These are phyloP conservation scores for Durotheca rogersii DNA, from an alignment of 495 filamentous ascomycete genomes.

Conservation along the genomic window DNA sequence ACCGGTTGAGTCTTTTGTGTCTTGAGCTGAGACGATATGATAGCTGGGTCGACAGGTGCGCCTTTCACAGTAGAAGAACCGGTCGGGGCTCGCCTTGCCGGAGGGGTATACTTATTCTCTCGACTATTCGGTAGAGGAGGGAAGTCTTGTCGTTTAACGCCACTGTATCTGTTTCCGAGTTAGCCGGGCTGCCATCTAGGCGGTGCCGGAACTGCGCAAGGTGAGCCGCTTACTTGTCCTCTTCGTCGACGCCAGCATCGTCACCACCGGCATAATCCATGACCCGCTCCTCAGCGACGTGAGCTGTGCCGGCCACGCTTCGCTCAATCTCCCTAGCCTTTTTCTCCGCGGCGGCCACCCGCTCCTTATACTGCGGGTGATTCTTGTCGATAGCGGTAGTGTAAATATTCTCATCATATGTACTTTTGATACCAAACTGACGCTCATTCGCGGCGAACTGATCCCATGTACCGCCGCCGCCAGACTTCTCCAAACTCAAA, in stretches of 20 bases:
- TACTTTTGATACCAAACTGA: slow-evolving; percentile 80
- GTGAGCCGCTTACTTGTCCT: slow-evolving; percentile 93
- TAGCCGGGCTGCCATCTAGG: slow-evolving; percentile 24
- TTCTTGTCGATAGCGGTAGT: slow-evolving; percentile 84
- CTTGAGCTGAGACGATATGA: slow-evolving; percentile 74
- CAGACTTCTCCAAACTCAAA: slow-evolving; percentile 64
- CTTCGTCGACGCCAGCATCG: slow-evolving; percentile 69
- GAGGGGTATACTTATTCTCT: slow-evolving; percentile 85
- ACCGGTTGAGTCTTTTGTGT: slow-evolving; percentile 44
- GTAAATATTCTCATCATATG: slow-evolving; percentile 92
- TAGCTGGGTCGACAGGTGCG: slow-evolving; percentile 75
- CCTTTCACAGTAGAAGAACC: slow-evolving; percentile 69
- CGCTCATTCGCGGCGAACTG: slow-evolving; percentile 90
- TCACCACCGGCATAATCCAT: slow-evolving; percentile 54
- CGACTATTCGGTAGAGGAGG: slow-evolving; percentile 56
- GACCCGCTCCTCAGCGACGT: slow-evolving; percentile 88
- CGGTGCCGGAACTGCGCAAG: slow-evolving; percentile 35
- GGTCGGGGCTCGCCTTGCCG: slow-evolving; percentile 76
- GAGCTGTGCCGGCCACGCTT: slow-evolving; percentile 65
- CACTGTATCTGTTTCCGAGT: slow-evolving; percentile 71
- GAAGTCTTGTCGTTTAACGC: slow-evolving; percentile 76
- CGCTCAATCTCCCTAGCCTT: slow-evolving; percentile 90
- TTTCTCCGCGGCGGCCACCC: slow-evolving; percentile 71
- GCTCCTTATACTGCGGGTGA: slow-evolving; percentile 76
- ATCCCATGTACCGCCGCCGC: slow-evolving; percentile 66